phyloP scores from a whole-genome alignment of 192 early-diverging fungal genomes.

The Coemansia sp. region DNA sequence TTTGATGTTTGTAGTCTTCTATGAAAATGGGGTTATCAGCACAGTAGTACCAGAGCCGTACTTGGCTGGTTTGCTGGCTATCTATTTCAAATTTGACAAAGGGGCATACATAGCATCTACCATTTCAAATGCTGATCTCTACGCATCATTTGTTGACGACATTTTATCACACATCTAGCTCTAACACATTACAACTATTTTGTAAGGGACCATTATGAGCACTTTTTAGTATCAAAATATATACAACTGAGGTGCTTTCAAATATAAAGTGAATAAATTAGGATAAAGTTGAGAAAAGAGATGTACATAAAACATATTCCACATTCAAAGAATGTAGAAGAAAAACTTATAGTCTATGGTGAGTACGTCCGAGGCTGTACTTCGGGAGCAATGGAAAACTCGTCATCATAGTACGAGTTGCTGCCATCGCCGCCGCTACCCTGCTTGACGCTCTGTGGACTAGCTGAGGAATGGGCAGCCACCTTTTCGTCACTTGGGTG shows the following conservation, averaged over 20 bases:
- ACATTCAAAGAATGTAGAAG: not conserved
- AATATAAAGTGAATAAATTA: not conserved
- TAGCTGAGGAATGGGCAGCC: not conserved
- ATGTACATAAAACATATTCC: not conserved
- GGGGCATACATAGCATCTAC: no score
- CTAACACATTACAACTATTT: no score
- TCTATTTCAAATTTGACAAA: no score
- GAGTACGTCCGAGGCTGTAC: slow-evolving; percentile 4
- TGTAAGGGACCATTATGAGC: no score
- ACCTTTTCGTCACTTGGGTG: not conserved
- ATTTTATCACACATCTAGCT: no score
- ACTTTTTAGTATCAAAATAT: no score
- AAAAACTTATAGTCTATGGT: slow-evolving; percentile 1
- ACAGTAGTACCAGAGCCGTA: no score
- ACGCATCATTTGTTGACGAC: no score
- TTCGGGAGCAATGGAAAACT: slow-evolving; percentile 5
- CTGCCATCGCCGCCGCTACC: not conserved
- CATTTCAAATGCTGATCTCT: no score
- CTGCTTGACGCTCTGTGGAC: not conserved
- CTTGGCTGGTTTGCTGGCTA: no score
- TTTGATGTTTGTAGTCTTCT: no score
- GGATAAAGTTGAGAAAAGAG: not conserved
- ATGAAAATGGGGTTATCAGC: no score
- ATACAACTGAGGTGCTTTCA: not conserved
- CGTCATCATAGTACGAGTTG: slow-evolving; percentile 1